Percentiles rank a stretch among this genome's conserved stretches.
Conservation (phyloP, 306 rosid species). For the Inga leiocalycina region DNA sequence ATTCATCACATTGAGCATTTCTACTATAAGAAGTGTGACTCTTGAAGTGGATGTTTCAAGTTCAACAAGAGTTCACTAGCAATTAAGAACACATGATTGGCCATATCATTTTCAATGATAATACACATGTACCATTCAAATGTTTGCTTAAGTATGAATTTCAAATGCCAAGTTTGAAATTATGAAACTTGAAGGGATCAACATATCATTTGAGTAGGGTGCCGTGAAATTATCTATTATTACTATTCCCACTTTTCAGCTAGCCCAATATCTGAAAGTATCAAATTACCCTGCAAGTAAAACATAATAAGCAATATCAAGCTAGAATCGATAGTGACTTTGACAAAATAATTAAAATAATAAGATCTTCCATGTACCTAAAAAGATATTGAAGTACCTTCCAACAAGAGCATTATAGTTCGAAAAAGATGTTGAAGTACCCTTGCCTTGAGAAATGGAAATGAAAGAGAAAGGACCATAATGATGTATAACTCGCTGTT, state of each 20-base stretch:
- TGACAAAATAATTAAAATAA: not conserved
- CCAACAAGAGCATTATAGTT: not conserved
- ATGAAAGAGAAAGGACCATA: too few relatives aligned
- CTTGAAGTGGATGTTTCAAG: not conserved
- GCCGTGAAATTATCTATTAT: conserved; percentile 71
- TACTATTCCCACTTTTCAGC: conserved; percentile 94
- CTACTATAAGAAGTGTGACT: not conserved
- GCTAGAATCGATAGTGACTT: not conserved
- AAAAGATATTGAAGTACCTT: not conserved
- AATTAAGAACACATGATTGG: conserved; percentile 8
- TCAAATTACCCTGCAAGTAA: conserved; percentile 75
- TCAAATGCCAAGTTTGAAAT: conserved; percentile 35
- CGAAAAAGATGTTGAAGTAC: not conserved
- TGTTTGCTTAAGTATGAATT: conserved; percentile 9
- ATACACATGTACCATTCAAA: conserved; percentile 33
- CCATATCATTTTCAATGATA: not conserved
- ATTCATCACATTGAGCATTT: conserved; percentile 12
- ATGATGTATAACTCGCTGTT: not conserved
- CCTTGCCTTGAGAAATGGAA: too few relatives aligned
- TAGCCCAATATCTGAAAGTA: conserved; percentile 71
- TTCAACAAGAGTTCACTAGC: conserved; percentile 23
- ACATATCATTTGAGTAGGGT: conserved; percentile 52
- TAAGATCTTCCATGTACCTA: not conserved
- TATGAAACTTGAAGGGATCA: conserved; percentile 43
- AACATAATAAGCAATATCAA: conserved; percentile 24